Base-by-base conservation (phyloP, 2,329 filamentous ascomycete species). In the Blumeriella jaapii region DNA sequence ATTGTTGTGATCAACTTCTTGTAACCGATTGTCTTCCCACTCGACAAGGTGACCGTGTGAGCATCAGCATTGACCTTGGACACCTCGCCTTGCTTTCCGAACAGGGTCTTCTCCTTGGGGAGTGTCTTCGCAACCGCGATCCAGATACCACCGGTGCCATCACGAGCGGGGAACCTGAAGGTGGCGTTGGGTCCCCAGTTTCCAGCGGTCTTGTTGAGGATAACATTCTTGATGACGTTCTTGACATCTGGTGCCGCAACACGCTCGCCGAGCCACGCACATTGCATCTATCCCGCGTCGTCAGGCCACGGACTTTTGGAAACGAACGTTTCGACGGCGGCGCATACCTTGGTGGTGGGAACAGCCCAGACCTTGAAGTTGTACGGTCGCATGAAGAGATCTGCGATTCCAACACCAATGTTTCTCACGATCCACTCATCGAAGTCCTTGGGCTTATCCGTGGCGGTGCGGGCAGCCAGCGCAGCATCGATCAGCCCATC, bases 341-440 rank as follows among this genome's bases (percentile, higher is more conserved):
- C 6, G 24, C 45, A 22, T 71, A 93, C 85, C 78, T 93, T 93
- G 51, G 82, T 94, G 38, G 89, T 95, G 40, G 91, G 91, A 53
- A 96, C 89, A 45, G 91, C 91, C 91, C 91, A 98, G 59, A 98
- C 91, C 69, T 98, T 98, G 78, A 80, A 98, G 76, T 98, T 98
- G 74, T 98, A 98, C 36, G 91, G 91, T 54, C 91, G 74, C 91
- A 98, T 98, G 74, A 98, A 98, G 53, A 89, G 71, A 61, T 98
- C 78, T 49, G 87, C 89, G 55, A 98, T 72, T 53, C 89, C 89
- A 53, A 74, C 67, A 54, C 91, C 91, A 66, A 82, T 87, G 68
- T 82, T 93, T 55, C 91, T 78, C 53, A 96, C 61, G 56, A 96
- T 96, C 87, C 87, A 96, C 69, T 98, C 86, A 57, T 98, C 91